phyloP scores from a whole-genome alignment of 495 filamentous ascomycete species.

The Neurospora sp. region DNA sequence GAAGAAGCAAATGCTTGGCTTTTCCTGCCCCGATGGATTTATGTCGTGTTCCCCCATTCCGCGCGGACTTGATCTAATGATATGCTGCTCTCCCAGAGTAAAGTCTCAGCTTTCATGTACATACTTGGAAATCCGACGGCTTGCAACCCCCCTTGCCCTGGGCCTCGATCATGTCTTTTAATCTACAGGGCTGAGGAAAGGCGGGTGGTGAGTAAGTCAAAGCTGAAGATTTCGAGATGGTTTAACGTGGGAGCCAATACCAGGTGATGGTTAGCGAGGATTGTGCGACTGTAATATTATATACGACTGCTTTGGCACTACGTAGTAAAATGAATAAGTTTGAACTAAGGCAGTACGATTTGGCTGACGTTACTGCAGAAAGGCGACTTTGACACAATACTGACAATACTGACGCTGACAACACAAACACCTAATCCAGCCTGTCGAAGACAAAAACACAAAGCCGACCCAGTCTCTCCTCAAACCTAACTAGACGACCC shows the following conservation, averaged over 20 bases:
- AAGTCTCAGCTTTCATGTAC: neutral
- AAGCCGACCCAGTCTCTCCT: neutral
- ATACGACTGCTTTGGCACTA: neutral
- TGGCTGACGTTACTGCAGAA: neutral
- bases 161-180: neutral
- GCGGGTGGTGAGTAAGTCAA: neutral
- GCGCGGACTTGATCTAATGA: neutral
- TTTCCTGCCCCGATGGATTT: neutral
- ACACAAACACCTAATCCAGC: neutral
- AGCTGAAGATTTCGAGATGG: neutral
- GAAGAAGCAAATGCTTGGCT: neutral
- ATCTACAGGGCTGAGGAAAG: neutral
- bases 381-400: neutral
- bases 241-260: neutral
- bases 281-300: neutral
- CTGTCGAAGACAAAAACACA: neutral
- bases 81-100: neutral
- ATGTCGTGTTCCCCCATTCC: neutral
- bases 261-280: neutral
- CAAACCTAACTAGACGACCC: neutral
- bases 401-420: neutral
- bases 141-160: neutral
- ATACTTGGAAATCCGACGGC: neutral
- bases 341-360: neutral
- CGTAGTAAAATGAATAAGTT: neutral